These are phyloP conservation scores for Naganishia onofrii DNA, from an alignment of 768 basidiomycete species.

Conservation along the genomic window DNA sequence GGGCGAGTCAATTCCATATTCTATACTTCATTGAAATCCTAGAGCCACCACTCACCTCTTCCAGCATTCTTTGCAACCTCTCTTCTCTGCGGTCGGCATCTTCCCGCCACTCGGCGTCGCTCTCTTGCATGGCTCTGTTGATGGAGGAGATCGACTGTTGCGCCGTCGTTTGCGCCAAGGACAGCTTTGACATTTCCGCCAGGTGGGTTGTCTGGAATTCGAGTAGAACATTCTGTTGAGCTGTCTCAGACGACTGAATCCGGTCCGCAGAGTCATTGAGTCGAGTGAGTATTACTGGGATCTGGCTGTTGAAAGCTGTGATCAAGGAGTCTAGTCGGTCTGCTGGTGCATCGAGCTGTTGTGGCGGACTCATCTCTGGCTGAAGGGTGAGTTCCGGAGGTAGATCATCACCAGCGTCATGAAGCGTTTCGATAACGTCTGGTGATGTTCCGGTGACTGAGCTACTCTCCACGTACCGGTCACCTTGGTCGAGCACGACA, in stretches of 20 bases:
- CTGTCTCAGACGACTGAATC: neutral
- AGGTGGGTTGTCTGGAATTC: neutral
- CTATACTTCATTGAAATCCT: neutral
- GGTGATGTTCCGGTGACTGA: neutral
- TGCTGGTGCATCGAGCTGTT: neutral
- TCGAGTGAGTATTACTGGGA: neutral
- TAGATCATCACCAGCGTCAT: neutral
- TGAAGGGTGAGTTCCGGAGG: neutral
- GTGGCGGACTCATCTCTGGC: neutral
- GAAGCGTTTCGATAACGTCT: neutral
- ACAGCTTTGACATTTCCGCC: neutral
- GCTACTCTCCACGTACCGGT: neutral
- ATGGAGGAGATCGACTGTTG: neutral
- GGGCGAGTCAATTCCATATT: neutral
- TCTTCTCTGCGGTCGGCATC: neutral
- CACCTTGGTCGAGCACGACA: neutral
- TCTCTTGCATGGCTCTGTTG: neutral
- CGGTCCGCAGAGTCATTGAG: neutral
- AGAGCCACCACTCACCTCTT: neutral
- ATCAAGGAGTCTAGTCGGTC: neutral
- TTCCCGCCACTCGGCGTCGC: neutral
- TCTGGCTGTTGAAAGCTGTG: neutral
- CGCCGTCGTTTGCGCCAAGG: neutral
- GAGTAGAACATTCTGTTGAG: neutral
- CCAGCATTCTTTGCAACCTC: neutral